Percentiles rank a stretch among this genome's conserved stretches.
Conservation (phyloP, 2,329 filamentous ascomycete species). For the Ophiocordyceps robertsii region DNA sequence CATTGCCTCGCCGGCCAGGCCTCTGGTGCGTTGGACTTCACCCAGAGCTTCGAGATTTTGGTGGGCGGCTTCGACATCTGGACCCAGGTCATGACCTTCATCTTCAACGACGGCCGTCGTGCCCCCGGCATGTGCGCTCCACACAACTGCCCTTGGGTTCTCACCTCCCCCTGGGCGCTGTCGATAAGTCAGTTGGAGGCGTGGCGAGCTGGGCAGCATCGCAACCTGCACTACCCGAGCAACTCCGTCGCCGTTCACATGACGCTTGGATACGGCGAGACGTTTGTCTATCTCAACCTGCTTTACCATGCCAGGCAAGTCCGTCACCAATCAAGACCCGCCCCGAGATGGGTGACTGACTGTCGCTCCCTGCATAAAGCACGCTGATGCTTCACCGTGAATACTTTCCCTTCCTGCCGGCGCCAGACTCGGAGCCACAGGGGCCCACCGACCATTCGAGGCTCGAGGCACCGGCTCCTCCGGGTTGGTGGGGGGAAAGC, state of each 20-base stretch:
- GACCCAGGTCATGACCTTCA: conserved; percentile 24
- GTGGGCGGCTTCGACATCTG: conserved; percentile 30
- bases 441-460: conserved; percentile 26
- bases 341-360: no score
- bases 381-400: conserved; percentile 27
- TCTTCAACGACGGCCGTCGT: conserved; percentile 27
- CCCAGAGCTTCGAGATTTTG: conserved; percentile 20
- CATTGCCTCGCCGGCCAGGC: conserved; percentile 1
- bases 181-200: conserved; percentile 14
- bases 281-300: conserved; percentile 27
- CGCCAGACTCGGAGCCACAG: conserved; percentile 15
- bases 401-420: conserved; percentile 29
- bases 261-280: conserved; percentile 24
- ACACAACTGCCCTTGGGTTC: conserved; percentile 25
- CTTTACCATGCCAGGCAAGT: conserved; percentile 28
- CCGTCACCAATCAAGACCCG: no score
- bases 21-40: conserved; percentile 10
- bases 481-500: conserved; percentile 25
- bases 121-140: conserved; percentile 23
- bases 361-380: conserved; percentile 9
- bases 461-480: conserved; percentile 21
- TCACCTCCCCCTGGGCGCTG: conserved; percentile 19
- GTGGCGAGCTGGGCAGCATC: conserved; percentile 22
- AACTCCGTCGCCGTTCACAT: conserved; percentile 24
- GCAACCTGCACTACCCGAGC: conserved; percentile 20